phyloP scores from a whole-genome alignment of 2,329 filamentous ascomycete genomes.

The Zasmidium cellare region DNA sequence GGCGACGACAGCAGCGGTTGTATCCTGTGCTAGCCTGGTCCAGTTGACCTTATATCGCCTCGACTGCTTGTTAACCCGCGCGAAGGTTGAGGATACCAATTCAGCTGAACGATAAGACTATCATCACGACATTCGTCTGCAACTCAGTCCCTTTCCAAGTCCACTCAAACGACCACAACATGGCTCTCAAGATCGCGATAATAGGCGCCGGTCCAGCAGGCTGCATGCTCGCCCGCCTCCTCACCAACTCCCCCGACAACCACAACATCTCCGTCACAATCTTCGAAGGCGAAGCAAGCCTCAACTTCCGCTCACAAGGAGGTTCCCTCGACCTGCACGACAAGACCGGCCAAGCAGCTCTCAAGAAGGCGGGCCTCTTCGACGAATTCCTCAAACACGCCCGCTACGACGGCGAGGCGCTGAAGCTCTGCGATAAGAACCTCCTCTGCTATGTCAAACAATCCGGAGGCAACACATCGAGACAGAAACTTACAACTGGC shows the following conservation, averaged over 20 bases:
- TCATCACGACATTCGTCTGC: background rate
- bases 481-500: slow-evolving; percentile 30
- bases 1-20: background rate
- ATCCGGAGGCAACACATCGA: slow-evolving; percentile 22
- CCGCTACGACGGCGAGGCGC: slow-evolving; percentile 37
- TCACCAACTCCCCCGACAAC: slow-evolving; percentile 18
- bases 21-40: too few species aligned
- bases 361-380: slow-evolving; percentile 28
- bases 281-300: slow-evolving; percentile 29
- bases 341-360: slow-evolving; percentile 29
- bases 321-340: slow-evolving; percentile 34
- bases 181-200: slow-evolving; percentile 33
- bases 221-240: slow-evolving; percentile 29
- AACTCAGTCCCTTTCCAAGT: background rate
- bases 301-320: slow-evolving; percentile 28
- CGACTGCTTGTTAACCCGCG: too few species aligned
- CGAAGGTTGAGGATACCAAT: too few species aligned
- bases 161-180: background rate
- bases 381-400: slow-evolving; percentile 28
- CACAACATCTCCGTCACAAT: slow-evolving; percentile 29
- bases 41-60: too few species aligned
- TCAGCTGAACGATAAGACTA: too few species aligned
- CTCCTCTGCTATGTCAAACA: slow-evolving; percentile 30
- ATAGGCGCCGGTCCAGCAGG: slow-evolving; percentile 39
- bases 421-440: slow-evolving; percentile 44